These are phyloP conservation scores for Arabidopsis arenosa DNA, from an alignment of 345 rosid species.

Conservation along the genomic window DNA sequence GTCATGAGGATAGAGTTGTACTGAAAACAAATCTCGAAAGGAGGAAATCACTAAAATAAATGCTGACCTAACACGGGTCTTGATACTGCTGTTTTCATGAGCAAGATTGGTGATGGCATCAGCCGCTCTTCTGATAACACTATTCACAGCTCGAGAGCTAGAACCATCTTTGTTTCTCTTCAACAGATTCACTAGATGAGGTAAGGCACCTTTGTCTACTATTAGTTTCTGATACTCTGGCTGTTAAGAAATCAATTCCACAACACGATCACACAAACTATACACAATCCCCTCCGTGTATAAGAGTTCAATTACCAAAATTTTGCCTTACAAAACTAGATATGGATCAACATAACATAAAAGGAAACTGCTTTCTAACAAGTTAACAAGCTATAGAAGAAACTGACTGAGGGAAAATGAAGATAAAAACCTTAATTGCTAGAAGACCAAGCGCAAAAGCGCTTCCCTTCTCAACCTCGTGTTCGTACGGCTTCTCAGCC, in stretches of 20 bases:
- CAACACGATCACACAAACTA: constrained; percentile 30
- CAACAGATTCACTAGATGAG: constrained; percentile 81
- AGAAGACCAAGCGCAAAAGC: constrained; percentile 97
- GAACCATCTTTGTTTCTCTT: constrained; percentile 70
- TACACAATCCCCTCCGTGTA: constrained; percentile 2
- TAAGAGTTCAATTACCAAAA: constrained; percentile 11
- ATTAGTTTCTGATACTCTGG: constrained; percentile 98
- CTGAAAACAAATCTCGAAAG: constrained; percentile 22
- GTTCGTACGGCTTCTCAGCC: constrained; percentile 75
- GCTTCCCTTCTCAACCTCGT: constrained; percentile 98
- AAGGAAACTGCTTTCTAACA: constrained; percentile 25
- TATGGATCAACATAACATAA: not conserved
- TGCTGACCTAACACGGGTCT: constrained; percentile 94
- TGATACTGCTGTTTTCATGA: constrained; percentile 95
- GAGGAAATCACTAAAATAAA: constrained; percentile 9
- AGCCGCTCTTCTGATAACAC: constrained; percentile 95
- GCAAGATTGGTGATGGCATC: constrained; percentile 99
- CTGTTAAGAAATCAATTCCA: constrained; percentile 58
- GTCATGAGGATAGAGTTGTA: constrained; percentile 32
- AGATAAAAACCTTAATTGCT: constrained; percentile 77
- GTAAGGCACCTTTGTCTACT: constrained; percentile 89
- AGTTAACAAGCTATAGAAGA: constrained; percentile 8
- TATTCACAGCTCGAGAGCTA: constrained; percentile 72
- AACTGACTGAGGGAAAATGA: not conserved
- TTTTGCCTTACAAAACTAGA: constrained; percentile 12